Base-by-base conservation (phyloP, 1,284 basidiomycete species). In the Naganishia sp. region DNA sequence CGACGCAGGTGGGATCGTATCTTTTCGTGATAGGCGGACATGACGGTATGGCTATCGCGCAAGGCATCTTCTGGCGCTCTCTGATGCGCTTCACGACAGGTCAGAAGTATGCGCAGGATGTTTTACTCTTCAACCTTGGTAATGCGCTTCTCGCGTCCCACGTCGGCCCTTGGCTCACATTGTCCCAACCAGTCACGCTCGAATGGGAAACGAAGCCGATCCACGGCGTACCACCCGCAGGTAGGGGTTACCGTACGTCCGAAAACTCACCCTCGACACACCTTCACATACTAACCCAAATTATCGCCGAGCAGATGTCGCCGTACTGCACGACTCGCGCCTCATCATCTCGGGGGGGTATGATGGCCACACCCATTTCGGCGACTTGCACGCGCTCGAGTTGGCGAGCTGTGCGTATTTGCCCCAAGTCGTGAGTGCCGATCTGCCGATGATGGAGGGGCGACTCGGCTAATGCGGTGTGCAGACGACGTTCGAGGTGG, bases 1-100 rank as follows among this genome's bases (percentile, higher is more conserved):
- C 92, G 3, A 93, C 92, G 0, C 91, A 91, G 75, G 90, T 96
- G 18, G 94, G 94, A n/a, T 92, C 90, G 1, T 94, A 92, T 74
- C 85, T 96, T 0, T 94, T 94, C 79, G 85, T 95, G 65, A 84
- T 89, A 66, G 94, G 92, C 2, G 93, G 94, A 0, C 92, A 95
- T 78, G 89, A 94, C 72, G 89, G 68, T 66, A 7, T 49, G 65
- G 53, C 36, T 0, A 25, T 23, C 13, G 11, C n/a, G 49, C 28
- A 15, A 25, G 43, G 23, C 13, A 33, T n/a, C 45, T 18, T 33
- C 21, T 11, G 21, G 2, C 18, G 13, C 15, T 11, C 3, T 5
- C 43, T n/a, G 13, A 28, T 48, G 23, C 44, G 25, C 23, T 10
- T 15, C 23, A 28, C n/a, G n/a, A 16, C 31, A 68, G 68, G 89